Conservation (phyloP, 257 asterid species). For the Solanum habrochaites region DNA sequence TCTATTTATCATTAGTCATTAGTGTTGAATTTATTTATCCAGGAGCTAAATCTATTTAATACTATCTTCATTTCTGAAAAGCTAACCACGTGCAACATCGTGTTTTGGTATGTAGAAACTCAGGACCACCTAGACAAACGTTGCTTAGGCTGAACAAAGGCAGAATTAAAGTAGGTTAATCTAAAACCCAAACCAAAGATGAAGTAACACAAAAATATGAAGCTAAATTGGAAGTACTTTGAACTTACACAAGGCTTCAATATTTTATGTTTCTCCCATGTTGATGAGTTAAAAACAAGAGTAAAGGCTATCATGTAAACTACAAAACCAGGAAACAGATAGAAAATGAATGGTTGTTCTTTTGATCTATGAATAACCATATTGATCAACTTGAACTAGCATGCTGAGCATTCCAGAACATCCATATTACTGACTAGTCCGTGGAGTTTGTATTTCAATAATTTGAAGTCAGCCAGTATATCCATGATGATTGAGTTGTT, state of each 20-base stretch:
- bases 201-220: neutral
- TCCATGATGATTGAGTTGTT: neutral
- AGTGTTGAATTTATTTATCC: neutral
- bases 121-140: neutral
- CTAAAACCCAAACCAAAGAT: neutral
- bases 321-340: neutral
- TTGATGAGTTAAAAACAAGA: neutral
- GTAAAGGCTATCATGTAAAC: neutral
- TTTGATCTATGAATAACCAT: neutral
- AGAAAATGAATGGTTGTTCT: neutral
- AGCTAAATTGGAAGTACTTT: neutral
- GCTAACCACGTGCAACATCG: neutral
- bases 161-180: neutral
- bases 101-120: neutral
- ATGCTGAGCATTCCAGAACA: neutral
- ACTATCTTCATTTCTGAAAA: neutral
- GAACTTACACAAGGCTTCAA: neutral
- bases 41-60: neutral
- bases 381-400: neutral
- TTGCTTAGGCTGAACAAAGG: neutral
- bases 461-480: neutral
- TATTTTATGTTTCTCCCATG: neutral
- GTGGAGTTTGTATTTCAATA: neutral
- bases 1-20: neutral
- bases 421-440: neutral